Evolutionary conservation across 2,329 filamentous ascomycete genomes (phyloP).

Genomic region (Aphanocladium album): DNA sequence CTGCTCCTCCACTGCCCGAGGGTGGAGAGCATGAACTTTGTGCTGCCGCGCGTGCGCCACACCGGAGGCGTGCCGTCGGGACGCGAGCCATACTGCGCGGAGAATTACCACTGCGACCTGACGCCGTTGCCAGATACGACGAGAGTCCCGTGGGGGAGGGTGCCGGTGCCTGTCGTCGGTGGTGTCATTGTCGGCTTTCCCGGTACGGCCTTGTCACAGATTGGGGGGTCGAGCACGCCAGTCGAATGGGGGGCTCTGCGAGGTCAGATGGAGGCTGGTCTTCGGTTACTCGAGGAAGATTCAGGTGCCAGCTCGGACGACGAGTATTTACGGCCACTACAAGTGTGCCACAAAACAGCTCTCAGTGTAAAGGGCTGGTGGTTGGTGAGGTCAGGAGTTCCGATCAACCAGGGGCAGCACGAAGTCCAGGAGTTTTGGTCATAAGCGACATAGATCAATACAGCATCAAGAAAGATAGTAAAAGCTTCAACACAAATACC

Average conservation of each 20-base stretch:
- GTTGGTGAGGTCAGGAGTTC: slow-evolving; percentile 17
- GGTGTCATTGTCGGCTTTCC: background rate
- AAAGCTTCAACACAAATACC: too few relatives aligned
- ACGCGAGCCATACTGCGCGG: slow-evolving; percentile 23
- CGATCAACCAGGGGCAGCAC: slow-evolving; percentile 15
- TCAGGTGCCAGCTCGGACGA: background rate
- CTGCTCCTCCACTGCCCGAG: slow-evolving; percentile 22
- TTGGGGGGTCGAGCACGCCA: slow-evolving; percentile 8
- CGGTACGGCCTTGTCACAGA: background rate
- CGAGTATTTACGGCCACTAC: too few relatives aligned
- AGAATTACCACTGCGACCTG: slow-evolving; percentile 17
- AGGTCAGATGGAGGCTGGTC: slow-evolving; percentile 18
- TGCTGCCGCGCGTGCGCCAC: slow-evolving; percentile 23
- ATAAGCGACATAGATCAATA: too few relatives aligned
- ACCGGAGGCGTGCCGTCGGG: slow-evolving; percentile 23
- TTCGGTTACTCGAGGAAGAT: background rate
- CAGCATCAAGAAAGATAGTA: too few relatives aligned
- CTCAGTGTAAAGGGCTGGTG: slow-evolving; percentile 19
- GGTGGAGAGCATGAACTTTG: slow-evolving; percentile 22
- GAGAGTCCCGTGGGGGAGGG: slow-evolving; percentile 21
- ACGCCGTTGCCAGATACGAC: slow-evolving; percentile 17
- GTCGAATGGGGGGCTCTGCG: slow-evolving; percentile 17
- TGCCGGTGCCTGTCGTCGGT: slow-evolving; percentile 14
- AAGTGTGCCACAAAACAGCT: too few relatives aligned
- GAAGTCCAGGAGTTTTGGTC: slow-evolving; percentile 16